Base-by-base conservation (phyloP, 1,284 basidiomycete genomes). In the Puccinia coronata region DNA sequence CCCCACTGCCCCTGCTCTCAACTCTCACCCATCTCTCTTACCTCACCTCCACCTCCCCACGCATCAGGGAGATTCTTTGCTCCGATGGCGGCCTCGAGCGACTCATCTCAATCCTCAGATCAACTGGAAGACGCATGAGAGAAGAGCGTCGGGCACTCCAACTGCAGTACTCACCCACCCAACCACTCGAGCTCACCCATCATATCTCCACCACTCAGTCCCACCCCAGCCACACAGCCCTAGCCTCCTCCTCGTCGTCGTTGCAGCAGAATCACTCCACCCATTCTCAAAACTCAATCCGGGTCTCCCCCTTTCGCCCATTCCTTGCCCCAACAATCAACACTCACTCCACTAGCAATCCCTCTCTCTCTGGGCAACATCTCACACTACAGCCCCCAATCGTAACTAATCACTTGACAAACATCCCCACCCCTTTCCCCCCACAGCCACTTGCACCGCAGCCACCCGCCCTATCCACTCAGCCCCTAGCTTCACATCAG, bases 51-150 rank as follows among this genome's bases (percentile, higher is more conserved):
- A 98, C 96, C 8, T 98, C 95, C 0, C 96, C 96, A 3, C 91
- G 96, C 82, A 98, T 99, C 87, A 92, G 96, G 74, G 97, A 99
- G 87, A 98, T 98, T 85, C 93, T 99, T 89, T 96, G 95, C 61
- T 91, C 93, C 89, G 96, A 99, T 86, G 96, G 96, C 82, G 96
- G 97, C 1, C 91, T 99, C 57, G 96, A 99, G 86, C 92, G 96
- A 34, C 91, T 99, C 53, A 93, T 99, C 47, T 91, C 93, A 82
- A 95, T 99, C 83, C 83, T 88, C 12, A 84, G 79, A 65, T 63
- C 59, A 28, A 80, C 79, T 28, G 79, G 69, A 65, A 84, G 20
- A 82, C 82, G 69, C 55, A 78, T 61, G 82, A 82, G 69, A 57
- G 82, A 72, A 67, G 82, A 79, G 53, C 79, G 79, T 49, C 82